These are phyloP conservation scores for Vitis hybrid DNA, from an alignment of 177 flowering plant species.

Conservation along the genomic window DNA sequence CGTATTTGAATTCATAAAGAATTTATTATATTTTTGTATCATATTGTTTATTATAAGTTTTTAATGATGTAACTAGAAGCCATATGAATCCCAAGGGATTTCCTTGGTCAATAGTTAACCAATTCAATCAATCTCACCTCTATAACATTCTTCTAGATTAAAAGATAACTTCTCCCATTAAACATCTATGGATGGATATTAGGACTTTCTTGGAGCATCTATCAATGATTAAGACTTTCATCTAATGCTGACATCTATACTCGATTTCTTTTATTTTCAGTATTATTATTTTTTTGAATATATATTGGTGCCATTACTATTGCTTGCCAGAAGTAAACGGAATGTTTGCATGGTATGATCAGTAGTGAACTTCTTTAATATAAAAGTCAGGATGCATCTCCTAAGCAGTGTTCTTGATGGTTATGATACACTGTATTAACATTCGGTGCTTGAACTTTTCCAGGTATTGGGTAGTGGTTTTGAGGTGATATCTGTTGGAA, in stretches of 20 bases:
- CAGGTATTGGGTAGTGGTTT: slow-evolving; percentile 91
- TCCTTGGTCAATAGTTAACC: neutral
- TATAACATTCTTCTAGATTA: neutral
- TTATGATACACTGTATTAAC: neutral
- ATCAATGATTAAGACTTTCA: neutral
- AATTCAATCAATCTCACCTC: neutral
- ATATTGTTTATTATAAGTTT: neutral
- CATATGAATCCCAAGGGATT: neutral
- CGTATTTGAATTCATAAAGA: too few relatives aligned
- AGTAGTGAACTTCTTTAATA: neutral
- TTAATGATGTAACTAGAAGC: neutral
- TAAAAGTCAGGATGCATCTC: neutral
- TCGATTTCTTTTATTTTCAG: neutral
- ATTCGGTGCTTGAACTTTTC: slow-evolving; percentile 13
- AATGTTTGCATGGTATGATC: neutral
- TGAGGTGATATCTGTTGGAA: slow-evolving; percentile 94
- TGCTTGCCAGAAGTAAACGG: neutral
- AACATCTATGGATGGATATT: neutral
- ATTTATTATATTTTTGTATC: too few relatives aligned
- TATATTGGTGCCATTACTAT: neutral
- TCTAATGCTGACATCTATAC: neutral
- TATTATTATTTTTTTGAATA: neutral
- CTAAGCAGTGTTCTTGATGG: neutral
- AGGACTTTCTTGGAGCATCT: neutral
- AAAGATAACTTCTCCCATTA: neutral